Percentiles rank a stretch among this genome's conserved stretches.
These are phyloP conservation scores for Styphnolobium japonicum DNA, from an alignment of 306 rosid genomes.

Conservation along the genomic window DNA sequence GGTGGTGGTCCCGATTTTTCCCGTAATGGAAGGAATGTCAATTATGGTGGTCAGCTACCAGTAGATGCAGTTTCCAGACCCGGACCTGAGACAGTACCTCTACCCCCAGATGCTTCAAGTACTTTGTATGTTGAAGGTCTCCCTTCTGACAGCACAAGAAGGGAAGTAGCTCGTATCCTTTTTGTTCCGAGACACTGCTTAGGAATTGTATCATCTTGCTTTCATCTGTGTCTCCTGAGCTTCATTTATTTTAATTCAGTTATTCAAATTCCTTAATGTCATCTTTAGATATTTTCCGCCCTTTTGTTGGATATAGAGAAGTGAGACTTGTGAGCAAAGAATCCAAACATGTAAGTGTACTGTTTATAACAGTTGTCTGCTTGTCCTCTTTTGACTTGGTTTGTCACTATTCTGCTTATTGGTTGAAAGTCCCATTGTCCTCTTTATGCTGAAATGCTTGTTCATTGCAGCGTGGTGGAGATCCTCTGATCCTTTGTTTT, in stretches of 20 bases:
- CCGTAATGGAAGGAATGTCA: constrained; percentile 48
- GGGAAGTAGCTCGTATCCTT: constrained; percentile 97
- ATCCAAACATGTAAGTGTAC: constrained; percentile 65
- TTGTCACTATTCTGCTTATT: constrained; percentile 5
- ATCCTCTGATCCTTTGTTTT: constrained; percentile 84
- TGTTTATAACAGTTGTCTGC: constrained; percentile 9
- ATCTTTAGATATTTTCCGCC: constrained; percentile 74
- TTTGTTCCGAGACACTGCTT: constrained; percentile 12
- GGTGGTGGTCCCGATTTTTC: constrained; percentile 50
- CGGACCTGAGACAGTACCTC: constrained; percentile 63
- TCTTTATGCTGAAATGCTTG: constrained; percentile 23
- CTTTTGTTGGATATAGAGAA: constrained; percentile 89
- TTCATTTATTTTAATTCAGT: not conserved
- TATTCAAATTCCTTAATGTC: constrained; percentile 32
- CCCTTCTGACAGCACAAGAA: constrained; percentile 72
- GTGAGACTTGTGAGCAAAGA: constrained; percentile 88
- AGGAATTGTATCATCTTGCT: not conserved
- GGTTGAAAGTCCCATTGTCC: not conserved
- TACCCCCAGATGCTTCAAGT: constrained; percentile 81
- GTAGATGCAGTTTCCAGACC: constrained; percentile 57
- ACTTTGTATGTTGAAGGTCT: constrained; percentile 92
- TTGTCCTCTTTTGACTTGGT: constrained; percentile 4
- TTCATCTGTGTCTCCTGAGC: constrained; percentile 9
- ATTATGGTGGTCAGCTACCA: constrained; percentile 54
- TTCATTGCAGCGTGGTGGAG: constrained; percentile 73